Conservation (phyloP, 164 flowering plant genomes). For the Piper longum region DNA sequence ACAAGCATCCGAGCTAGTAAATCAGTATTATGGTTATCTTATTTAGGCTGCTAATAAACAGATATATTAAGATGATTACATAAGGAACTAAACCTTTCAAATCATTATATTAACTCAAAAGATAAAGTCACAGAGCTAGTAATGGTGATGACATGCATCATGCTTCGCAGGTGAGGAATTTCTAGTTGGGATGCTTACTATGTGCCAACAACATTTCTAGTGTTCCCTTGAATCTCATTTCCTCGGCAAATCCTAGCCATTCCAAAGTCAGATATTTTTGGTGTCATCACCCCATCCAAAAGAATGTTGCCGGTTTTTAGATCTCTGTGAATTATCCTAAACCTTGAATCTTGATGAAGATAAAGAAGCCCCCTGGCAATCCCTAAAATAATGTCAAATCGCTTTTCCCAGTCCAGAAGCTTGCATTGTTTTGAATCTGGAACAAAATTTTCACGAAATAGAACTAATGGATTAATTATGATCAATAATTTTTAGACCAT, state of each 20-base stretch:
- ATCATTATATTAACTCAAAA: too few relatives aligned
- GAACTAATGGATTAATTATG: too few relatives aligned
- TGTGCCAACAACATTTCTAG: constrained; percentile 20
- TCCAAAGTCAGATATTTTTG: constrained; percentile 49
- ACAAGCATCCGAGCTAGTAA: too few relatives aligned
- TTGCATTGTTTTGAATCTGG: constrained; percentile 4
- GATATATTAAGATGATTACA: too few relatives aligned
- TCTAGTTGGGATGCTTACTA: constrained; percentile 14
- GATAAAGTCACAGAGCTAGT: too few relatives aligned
- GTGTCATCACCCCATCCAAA: constrained; percentile 30
- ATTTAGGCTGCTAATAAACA: too few relatives aligned
- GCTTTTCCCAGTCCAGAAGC: constrained; percentile 13
- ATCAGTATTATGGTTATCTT: too few relatives aligned
- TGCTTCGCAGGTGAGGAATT: too few relatives aligned
- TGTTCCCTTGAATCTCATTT: constrained; percentile 12
- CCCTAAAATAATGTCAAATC: constrained; percentile 21
- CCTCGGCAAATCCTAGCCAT: constrained; percentile 36
- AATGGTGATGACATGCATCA: too few relatives aligned
- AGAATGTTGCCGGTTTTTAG: constrained; percentile 40
- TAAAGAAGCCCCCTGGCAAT: constrained; percentile 42
- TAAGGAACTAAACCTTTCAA: too few relatives aligned
- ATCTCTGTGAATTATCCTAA: constrained; percentile 2
- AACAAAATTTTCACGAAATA: background rate
- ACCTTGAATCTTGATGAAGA: constrained; percentile 23
- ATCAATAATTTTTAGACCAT: background rate